phyloP scores from a whole-genome alignment of 2,329 filamentous ascomycete genomes.

The Grosmannia huntii region DNA sequence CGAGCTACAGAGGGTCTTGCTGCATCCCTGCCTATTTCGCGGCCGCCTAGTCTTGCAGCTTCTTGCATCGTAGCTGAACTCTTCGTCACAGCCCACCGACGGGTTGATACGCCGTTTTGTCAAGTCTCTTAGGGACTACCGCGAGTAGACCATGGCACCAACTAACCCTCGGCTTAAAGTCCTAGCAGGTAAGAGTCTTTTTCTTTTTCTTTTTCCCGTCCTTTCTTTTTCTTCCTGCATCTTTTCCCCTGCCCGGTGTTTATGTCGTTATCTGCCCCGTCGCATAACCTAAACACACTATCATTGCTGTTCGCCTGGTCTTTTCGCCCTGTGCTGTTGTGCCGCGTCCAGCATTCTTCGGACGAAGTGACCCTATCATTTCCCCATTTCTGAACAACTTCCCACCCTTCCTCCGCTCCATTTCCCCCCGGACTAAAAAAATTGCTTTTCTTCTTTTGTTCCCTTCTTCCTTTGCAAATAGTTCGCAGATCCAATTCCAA shows the following conservation, averaged over 20 bases:
- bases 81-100: neutral
- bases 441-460: neutral
- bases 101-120: neutral
- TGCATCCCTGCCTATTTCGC: neutral
- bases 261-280: neutral
- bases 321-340: neutral
- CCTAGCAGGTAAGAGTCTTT: constrained; percentile 41
- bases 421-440: constrained; percentile 1
- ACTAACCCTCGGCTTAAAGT: constrained; percentile 46
- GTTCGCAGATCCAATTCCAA: neutral
- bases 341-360: neutral
- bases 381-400: neutral
- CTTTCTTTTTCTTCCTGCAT: neutral
- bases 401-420: neutral
- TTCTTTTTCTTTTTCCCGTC: neutral
- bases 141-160: constrained; percentile 36
- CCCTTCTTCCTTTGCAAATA: neutral
- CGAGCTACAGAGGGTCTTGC: neutral
- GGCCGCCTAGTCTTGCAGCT: neutral
- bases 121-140: neutral
- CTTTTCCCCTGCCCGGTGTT: neutral
- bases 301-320: neutral
- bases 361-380: constrained; percentile 1
- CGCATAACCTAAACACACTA: neutral
- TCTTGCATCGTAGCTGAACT: constrained; percentile 1